A percentile compares a stretch with the other conserved stretches of the same genome.
Conservation (phyloP, 2,329 filamentous ascomycete genomes). For the Penicillium sclerotigenum region DNA sequence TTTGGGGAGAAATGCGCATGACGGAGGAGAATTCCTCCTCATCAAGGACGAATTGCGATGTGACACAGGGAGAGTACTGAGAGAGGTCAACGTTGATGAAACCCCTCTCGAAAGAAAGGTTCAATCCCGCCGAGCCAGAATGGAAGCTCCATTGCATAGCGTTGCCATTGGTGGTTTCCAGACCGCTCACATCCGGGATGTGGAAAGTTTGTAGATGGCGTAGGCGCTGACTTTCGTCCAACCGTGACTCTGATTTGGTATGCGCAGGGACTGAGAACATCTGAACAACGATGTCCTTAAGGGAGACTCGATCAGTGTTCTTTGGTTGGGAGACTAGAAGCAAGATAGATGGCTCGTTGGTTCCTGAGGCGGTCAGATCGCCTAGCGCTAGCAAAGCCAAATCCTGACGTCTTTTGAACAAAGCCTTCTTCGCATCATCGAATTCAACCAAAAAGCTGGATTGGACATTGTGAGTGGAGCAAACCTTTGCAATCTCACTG, state of each 20-base stretch:
- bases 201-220: conserved; percentile 38
- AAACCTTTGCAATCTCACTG: conserved; percentile 31
- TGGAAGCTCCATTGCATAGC: conserved; percentile 41
- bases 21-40: conserved; percentile 41
- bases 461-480: conserved; percentile 30
- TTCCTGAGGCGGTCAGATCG: conserved; percentile 27
- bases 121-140: conserved; percentile 39
- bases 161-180: conserved; percentile 24
- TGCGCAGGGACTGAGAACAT: conserved; percentile 39
- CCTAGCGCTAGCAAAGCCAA: conserved; percentile 37
- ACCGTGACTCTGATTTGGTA: conserved; percentile 14
- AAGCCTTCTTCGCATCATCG: conserved; percentile 40
- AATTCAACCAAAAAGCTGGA: conserved; percentile 41
- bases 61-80: conserved; percentile 40
- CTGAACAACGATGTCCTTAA: conserved; percentile 39
- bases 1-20: conserved; percentile 43
- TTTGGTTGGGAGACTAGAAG: conserved; percentile 41
- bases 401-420: conserved; percentile 42
- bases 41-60: conserved; percentile 39
- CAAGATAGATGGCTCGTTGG: conserved; percentile 36
- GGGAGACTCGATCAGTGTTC: conserved; percentile 26
- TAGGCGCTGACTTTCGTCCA: conserved; percentile 31
- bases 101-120: conserved; percentile 39
- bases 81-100: conserved; percentile 45
- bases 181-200: conserved; percentile 32